These are phyloP conservation scores for Ustilago cynodontis DNA, from an alignment of 1,284 basidiomycete genomes.

Conservation along the genomic window DNA sequence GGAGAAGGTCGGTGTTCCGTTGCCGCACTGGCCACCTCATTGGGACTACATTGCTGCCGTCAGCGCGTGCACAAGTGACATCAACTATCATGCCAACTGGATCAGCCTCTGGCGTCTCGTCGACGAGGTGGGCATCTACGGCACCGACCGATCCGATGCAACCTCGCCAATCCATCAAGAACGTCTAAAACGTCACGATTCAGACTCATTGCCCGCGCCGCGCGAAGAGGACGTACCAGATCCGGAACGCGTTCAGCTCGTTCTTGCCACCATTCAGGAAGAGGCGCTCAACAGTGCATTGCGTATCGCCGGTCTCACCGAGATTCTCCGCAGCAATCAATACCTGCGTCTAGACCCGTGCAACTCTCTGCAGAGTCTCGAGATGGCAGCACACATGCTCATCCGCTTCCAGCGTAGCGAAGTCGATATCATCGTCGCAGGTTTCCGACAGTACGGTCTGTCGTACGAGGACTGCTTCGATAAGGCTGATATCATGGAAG, in stretches of 20 bases:
- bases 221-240: slow-evolving; percentile 30
- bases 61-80: slow-evolving; percentile 82
- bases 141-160: slow-evolving; percentile 41
- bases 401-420: slow-evolving; percentile 72
- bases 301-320: slow-evolving; percentile 84
- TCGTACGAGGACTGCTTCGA: slow-evolving; percentile 82
- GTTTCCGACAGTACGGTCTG: slow-evolving; percentile 82
- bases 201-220: neutral
- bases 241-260: slow-evolving; percentile 49
- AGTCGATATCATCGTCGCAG: slow-evolving; percentile 82
- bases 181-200: slow-evolving; percentile 18
- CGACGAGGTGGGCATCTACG: slow-evolving; percentile 81
- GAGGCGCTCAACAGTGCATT: slow-evolving; percentile 86
- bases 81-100: slow-evolving; percentile 88
- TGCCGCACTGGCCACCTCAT: slow-evolving; percentile 77
- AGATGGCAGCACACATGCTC: slow-evolving; percentile 45
- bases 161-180: slow-evolving; percentile 44
- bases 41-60: slow-evolving; percentile 91
- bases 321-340: slow-evolving; percentile 66
- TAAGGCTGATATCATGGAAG: slow-evolving; percentile 75
- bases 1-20: slow-evolving; percentile 82
- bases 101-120: slow-evolving; percentile 72
- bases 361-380: slow-evolving; percentile 42
- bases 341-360: slow-evolving; percentile 61
- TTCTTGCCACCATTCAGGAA: slow-evolving; percentile 70